Percentiles rank a stretch among this genome's conserved stretches.
These are phyloP conservation scores for Sherardia arvensis DNA, from an alignment of 257 asterid genomes.

Conservation along the genomic window DNA sequence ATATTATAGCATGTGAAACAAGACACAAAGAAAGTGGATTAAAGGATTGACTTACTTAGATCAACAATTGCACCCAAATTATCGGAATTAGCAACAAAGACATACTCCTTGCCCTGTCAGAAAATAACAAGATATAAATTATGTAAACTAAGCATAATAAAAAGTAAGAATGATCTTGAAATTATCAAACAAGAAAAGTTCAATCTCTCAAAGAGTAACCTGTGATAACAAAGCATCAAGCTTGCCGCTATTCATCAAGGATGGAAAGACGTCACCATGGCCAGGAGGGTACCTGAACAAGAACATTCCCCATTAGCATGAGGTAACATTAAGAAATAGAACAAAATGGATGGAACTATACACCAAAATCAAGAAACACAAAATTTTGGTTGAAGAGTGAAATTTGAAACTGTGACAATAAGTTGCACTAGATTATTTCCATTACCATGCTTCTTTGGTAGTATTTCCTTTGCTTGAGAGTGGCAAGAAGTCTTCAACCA, in stretches of 20 bases:
- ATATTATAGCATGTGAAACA: not conserved
- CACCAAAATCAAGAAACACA: not conserved
- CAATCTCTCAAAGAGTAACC: constrained; percentile 36
- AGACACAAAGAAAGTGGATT: not conserved
- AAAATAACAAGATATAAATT: not conserved
- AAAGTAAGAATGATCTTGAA: not conserved
- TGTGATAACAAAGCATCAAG: constrained; percentile 76
- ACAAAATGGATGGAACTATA: not conserved
- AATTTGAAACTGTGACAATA: not conserved
- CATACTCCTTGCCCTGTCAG: constrained; percentile 88
- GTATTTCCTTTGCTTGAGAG: constrained; percentile 77
- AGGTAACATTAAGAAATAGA: not conserved
- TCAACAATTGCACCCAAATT: constrained; percentile 97
- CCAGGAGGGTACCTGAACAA: constrained; percentile 90
- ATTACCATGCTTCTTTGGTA: constrained; percentile 92
- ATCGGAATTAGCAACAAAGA: constrained; percentile 91
- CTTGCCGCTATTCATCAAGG: constrained; percentile 92
- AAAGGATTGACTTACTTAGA: constrained; percentile 97
- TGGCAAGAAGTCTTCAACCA: constrained; percentile 77
- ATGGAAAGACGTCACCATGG: constrained; percentile 96
- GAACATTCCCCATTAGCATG: constrained; percentile 11
- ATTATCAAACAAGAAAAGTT: not conserved
- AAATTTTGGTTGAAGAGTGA: not conserved
- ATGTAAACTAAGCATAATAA: no score
- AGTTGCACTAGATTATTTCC: not conserved